Conservation (phyloP, 2,329 filamentous ascomycete genomes). For the Eurotiales sp. region DNA sequence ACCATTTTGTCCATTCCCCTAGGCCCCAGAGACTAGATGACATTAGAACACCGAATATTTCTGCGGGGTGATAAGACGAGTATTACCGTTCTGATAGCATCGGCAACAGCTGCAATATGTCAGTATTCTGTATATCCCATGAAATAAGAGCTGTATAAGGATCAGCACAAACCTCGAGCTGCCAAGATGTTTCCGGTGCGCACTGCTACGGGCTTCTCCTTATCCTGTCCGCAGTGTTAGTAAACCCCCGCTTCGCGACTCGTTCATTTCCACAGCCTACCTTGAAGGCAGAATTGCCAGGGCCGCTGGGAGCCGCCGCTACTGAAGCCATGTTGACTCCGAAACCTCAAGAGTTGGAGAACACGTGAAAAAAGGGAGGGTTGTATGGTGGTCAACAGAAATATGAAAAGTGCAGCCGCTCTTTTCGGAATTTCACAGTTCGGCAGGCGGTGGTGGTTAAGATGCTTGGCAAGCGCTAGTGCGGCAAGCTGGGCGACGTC, state of each 20-base stretch:
- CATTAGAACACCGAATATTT: conserved; percentile 37
- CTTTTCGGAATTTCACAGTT: conserved; percentile 35
- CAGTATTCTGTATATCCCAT: conserved; percentile 22
- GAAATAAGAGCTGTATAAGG: not conserved
- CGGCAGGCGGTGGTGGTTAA: conserved; percentile 29
- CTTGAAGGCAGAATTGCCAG: conserved; percentile 65
- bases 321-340: conserved; percentile 48
- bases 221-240: conserved; percentile 56
- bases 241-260: conserved; percentile 25
- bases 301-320: conserved; percentile 44
- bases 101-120: conserved; percentile 72
- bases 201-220: conserved; percentile 98
- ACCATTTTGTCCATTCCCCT: conserved; percentile 98
- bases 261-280: conserved; percentile 35
- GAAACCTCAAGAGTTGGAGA: conserved; percentile 22
- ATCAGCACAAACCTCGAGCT: conserved; percentile 68
- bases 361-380: conserved; percentile 22
- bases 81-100: conserved; percentile 82
- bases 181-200: conserved; percentile 95
- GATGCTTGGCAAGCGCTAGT: conserved; percentile 40
- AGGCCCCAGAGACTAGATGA: conserved; percentile 71
- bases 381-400: conserved; percentile 22
- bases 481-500: conserved; percentile 31
- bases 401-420: conserved; percentile 19
- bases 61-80: conserved; percentile 20